Conservation (phyloP, 345 rosid genomes). For the Carallia brachiata region DNA sequence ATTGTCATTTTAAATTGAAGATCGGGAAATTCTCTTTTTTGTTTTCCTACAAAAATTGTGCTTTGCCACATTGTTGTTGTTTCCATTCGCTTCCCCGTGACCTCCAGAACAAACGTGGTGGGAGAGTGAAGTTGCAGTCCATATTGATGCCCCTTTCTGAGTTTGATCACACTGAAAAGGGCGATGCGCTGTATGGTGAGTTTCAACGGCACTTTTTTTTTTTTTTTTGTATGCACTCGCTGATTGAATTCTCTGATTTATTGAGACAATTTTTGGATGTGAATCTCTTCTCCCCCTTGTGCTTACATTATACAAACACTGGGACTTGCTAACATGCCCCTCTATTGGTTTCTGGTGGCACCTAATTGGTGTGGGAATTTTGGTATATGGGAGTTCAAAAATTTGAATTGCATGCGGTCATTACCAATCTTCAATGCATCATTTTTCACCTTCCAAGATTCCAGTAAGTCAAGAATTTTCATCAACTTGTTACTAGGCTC, state of each 20-base stretch:
- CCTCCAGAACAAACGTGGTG: slow-evolving; percentile 36
- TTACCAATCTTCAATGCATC: too few species aligned
- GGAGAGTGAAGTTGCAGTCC: slow-evolving; percentile 33
- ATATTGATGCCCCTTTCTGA: slow-evolving; percentile 29
- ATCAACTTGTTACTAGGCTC: too few species aligned
- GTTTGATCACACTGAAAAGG: slow-evolving; percentile 31
- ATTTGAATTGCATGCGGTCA: too few species aligned
- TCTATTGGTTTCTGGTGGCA: not conserved
- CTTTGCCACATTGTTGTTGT: not conserved
- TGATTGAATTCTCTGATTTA: not conserved
- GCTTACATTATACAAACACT: not conserved
- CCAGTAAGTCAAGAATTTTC: too few species aligned
- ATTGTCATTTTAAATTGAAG: not conserved
- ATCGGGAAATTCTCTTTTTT: not conserved
- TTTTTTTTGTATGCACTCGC: not conserved
- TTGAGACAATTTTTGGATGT: not conserved
- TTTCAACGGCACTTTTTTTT: not conserved
- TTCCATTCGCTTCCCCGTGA: too few species aligned
- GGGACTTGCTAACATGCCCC: not conserved
- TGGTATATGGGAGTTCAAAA: too few species aligned
- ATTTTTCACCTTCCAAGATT: too few species aligned
- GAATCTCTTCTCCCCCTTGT: not conserved
- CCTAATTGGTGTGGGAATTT: not conserved
- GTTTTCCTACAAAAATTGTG: not conserved
- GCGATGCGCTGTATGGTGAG: slow-evolving; percentile 33